Base-by-base conservation (phyloP, 2,329 filamentous ascomycete genomes). In the Coniosporium tulheliwenetii region DNA sequence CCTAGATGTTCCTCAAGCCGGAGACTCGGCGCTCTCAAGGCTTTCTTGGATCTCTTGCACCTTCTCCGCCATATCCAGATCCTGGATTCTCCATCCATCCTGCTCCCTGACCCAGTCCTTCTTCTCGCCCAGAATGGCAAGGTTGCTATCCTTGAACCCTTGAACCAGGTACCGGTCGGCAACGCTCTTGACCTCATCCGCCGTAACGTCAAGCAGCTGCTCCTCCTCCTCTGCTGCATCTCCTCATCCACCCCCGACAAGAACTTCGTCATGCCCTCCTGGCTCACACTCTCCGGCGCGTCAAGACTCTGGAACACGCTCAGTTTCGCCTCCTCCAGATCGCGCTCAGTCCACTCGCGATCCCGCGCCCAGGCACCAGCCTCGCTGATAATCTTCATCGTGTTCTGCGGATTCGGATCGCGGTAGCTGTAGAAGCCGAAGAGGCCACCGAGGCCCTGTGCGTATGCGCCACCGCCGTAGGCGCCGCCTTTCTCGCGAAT, bases 351-450 rank as follows among this genome's bases (percentile, higher is more conserved):
- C 86, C 86, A 96, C 42, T 77, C 60, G 52, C 81, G 81, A 49
- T 93, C 80, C 9, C 77, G 70, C 0, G 87, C 91, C 77, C 86
- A 95, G 16, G 71, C 66, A 1, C 89, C 91, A 1, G 85, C 83
- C 42, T 81, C 79, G 30, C 73, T 69, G 77, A 95, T 93, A 44
- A 95, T 83, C 42, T 73, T 75, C 48, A 96, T 66, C 0, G 85
- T 89, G 60, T 94, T 95, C 46, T 80, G 70, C 0, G 91, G 89
- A 56, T 96, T 95, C 2, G 91, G 91, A 57, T 98, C 91, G 39
- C 91, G 83, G 69, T 98, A 98, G 36, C 84, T 89, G 64, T 93
- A 95, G 65, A 95, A 93, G 12, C 85, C 85, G 51, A 98, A 96
- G 1, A 93, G 60, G 16, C 87, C 89, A 49, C 85, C 81, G 7